Base-by-base conservation (phyloP, 2,329 filamentous ascomycete species). In the Aspergillus thermomutatus region DNA sequence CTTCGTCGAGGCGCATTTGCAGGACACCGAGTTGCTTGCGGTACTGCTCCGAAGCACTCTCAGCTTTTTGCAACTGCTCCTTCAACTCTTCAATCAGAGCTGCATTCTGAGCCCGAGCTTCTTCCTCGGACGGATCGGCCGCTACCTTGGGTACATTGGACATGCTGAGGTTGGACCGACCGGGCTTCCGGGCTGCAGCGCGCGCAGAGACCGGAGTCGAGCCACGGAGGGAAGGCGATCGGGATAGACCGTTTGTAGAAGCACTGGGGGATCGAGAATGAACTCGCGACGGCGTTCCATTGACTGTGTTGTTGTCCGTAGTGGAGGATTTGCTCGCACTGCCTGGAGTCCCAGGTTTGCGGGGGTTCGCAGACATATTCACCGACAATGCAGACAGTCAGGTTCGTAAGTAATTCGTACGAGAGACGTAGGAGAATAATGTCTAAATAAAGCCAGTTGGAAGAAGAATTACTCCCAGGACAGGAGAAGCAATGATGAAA, bases 21-120 rank as follows among this genome's bases (percentile, higher is more conserved):
- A 97, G 78, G 48, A 96, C 87, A 57, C 94, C 89, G 54, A 87
- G 80, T 77, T 97, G 91, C 74, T 92, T 93, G 77, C 89, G 87
- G 72, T 87, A 88, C 67, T 92, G 87, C 65, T 94, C 90, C 0
- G 89, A 89, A 41, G 84, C 80, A 50, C 80, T 83, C 75, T 97
- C 93, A 23, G 92, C 89, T 73, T 88, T 90, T 67, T 90, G 84
- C 51, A 97, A 80, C 56, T 91, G 87, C 62, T 91, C 87, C 75
- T 91, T 92, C 57, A 97, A 79, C 62, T 97, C 92, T 62, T 95
- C 90, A 57, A 96, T 82, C 55, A 90, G 79, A 17, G 90, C 87
- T 45, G 91, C 81, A 60, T 89, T 87, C 74, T 94, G 91, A 19
- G 90, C 91, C 64, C 89, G 87, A 60, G 87, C 87, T 52, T 92